Percentiles rank a stretch among this genome's conserved stretches.
Conservation (phyloP, 495 filamentous ascomycete genomes). For the Aspergillus funiculosus region DNA sequence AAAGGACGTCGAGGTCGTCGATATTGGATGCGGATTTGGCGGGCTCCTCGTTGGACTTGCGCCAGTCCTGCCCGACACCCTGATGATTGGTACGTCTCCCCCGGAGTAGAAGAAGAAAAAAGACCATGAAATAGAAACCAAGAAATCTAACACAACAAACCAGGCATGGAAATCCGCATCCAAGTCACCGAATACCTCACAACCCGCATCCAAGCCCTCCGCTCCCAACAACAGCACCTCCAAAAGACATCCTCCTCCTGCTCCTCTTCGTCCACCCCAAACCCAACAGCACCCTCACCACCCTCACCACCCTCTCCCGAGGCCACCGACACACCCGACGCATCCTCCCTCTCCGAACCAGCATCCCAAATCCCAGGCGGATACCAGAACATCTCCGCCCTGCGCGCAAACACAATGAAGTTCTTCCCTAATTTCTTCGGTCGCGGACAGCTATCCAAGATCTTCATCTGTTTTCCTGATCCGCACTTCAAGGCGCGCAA, state of each 20-base stretch:
- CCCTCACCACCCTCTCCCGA: background rate
- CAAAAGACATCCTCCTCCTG: conserved; percentile 20
- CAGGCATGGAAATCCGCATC: conserved; percentile 81
- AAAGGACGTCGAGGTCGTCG: conserved; percentile 81
- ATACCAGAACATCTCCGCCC: conserved; percentile 80
- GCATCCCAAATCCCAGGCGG: conserved; percentile 30
- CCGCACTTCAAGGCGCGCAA: conserved; percentile 97
- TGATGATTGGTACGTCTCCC: conserved; percentile 62
- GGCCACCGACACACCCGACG: background rate
- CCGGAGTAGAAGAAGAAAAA: too few relatives aligned
- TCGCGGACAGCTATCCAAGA: conserved; percentile 67
- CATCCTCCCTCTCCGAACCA: conserved; percentile 1
- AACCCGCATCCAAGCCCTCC: conserved; percentile 76
- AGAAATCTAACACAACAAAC: background rate
- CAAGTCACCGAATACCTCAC: conserved; percentile 85
- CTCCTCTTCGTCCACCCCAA: conserved; percentile 10
- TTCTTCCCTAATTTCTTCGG: conserved; percentile 94
- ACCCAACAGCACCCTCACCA: conserved; percentile 1
- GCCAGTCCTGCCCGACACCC: conserved; percentile 69
- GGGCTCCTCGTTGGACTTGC: conserved; percentile 83
- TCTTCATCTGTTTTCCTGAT: conserved; percentile 98
- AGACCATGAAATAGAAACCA: background rate
- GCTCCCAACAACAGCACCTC: conserved; percentile 55
- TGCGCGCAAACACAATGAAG: conserved; percentile 96
- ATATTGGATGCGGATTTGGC: conserved; percentile 96